These are phyloP conservation scores for Beauveria australis DNA, from an alignment of 2,329 filamentous ascomycete species.

Conservation along the genomic window DNA sequence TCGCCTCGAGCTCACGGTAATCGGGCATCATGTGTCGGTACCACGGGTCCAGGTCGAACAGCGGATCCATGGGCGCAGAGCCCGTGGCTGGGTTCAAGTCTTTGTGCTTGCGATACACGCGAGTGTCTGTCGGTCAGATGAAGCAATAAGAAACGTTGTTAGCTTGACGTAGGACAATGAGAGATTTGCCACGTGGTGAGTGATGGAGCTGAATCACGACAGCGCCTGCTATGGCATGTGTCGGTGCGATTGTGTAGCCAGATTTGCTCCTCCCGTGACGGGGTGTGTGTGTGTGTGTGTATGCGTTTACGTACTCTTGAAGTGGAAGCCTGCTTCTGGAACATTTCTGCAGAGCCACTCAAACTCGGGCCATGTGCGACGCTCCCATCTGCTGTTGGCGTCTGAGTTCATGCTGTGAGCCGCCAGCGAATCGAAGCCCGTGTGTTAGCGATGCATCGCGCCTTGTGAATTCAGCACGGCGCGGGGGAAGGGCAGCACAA, in stretches of 20 bases:
- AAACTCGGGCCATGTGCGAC: conserved; percentile 56
- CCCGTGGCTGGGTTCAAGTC: conserved; percentile 37
- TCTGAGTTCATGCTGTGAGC: conserved; percentile 33
- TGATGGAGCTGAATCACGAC: not conserved
- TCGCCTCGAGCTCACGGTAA: conserved; percentile 52
- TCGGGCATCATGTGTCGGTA: conserved; percentile 64
- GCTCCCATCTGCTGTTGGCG: conserved; percentile 47
- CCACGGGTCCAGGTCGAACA: conserved; percentile 62
- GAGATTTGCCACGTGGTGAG: conserved; percentile 1
- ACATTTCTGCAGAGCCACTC: conserved; percentile 52
- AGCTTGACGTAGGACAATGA: not conserved
- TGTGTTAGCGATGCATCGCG: not conserved
- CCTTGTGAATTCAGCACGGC: not conserved
- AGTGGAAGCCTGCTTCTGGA: conserved; percentile 73
- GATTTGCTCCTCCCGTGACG: not conserved
- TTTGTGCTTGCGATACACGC: conserved; percentile 49
- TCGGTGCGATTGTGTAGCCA: not conserved
- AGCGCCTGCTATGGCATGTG: not conserved
- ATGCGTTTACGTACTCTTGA: conserved; percentile 47
- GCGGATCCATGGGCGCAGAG: conserved; percentile 52
- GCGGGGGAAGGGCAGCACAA: conserved; percentile 13
- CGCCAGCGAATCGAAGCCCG: too few species aligned
- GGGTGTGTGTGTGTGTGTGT: not conserved
- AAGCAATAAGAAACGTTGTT: conserved; percentile 11
- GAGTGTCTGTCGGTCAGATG: conserved; percentile 30